Evolutionary conservation across 192 early-diverging fungal genomes (phyloP).

Genomic region (Coemansia sp.): DNA sequence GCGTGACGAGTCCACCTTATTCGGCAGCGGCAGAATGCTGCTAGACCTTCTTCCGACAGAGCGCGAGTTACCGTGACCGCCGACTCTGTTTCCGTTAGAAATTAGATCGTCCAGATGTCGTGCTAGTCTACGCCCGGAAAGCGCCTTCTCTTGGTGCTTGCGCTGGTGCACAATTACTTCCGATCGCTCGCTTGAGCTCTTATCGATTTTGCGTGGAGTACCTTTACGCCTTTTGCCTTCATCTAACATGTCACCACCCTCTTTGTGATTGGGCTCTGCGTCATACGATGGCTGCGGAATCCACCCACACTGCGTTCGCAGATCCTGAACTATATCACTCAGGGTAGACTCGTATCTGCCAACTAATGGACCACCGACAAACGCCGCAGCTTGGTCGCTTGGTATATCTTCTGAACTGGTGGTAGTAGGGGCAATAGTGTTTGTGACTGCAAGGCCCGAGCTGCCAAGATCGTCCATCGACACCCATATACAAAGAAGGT

Average conservation of each 20-base stretch:
- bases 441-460: not conserved
- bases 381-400: constrained; percentile 32
- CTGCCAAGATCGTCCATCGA: constrained; percentile 32
- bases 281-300: constrained; percentile 15
- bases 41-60: constrained; percentile 5
- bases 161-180: constrained; percentile 49
- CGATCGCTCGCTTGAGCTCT: constrained; percentile 21
- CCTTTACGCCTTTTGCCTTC: constrained; percentile 44
- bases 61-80: not conserved
- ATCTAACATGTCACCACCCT: not conserved
- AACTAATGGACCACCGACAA: constrained; percentile 34
- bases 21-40: not conserved
- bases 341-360: constrained; percentile 19
- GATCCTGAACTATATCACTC: constrained; percentile 38
- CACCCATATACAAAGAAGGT: constrained; percentile 44
- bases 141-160: not conserved
- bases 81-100: constrained; percentile 1
- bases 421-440: not conserved
- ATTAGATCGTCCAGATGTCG: constrained; percentile 50
- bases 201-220: constrained; percentile 38
- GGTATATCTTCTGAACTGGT: not conserved
- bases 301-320: constrained; percentile 50
- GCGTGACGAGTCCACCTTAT: not conserved
- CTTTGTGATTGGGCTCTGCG: not conserved
- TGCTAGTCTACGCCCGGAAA: constrained; percentile 37